Base-by-base conservation (phyloP, 2,329 filamentous ascomycete genomes). In the Blastomyces parvus region DNA sequence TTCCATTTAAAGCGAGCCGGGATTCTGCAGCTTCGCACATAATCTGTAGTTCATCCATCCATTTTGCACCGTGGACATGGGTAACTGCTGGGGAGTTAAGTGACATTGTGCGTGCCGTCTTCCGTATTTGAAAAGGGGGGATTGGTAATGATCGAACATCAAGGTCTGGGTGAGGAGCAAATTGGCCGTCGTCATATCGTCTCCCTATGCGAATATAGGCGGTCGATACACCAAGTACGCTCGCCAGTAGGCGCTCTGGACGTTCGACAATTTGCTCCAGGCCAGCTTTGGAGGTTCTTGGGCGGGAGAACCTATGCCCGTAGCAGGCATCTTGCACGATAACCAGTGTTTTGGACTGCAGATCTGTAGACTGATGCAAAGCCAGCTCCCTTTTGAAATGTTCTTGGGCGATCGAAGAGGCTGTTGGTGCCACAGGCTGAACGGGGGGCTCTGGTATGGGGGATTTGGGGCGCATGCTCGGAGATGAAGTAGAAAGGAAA, bases 241-340 rank as follows among this genome's bases (percentile, higher is more conserved):
- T 86, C 4, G 94, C 94, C 69, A 89, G 89, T 67, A 99, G 86
- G 64, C 94, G 83, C 78, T 99, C 94, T 0, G 94, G 94, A 13
- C 94, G 84, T 77, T 99, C 94, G 59, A 99, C 92, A 67, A 99
- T 96, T 63, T 87, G 89, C 70, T 81, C 85, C 0, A 97, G 81
- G 19, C 84, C 83, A 55, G 80, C 82, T 70, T 88, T 88, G 27
- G 86, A 88, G 0, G 91, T 88, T 69, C 89, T 87, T 3, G 91
- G 91, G 55, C 94, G 84, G 13, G 92, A 90, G 75, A 87, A 99
- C 27, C 91, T 87, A 77, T 99, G 94, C 30, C 93, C 92, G 73
- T 97, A 99, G 76, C 93, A 96, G 61, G 89, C 87, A 77, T 99
- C 94, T 70, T 97, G 91, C 1, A 99, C 79, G 38, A 99, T 83